A percentile compares a stretch with the other conserved stretches of the same genome.
These are phyloP conservation scores for Friedmanniomyces endolithicus DNA, from an alignment of 495 filamentous ascomycete genomes.

Conservation along the genomic window DNA sequence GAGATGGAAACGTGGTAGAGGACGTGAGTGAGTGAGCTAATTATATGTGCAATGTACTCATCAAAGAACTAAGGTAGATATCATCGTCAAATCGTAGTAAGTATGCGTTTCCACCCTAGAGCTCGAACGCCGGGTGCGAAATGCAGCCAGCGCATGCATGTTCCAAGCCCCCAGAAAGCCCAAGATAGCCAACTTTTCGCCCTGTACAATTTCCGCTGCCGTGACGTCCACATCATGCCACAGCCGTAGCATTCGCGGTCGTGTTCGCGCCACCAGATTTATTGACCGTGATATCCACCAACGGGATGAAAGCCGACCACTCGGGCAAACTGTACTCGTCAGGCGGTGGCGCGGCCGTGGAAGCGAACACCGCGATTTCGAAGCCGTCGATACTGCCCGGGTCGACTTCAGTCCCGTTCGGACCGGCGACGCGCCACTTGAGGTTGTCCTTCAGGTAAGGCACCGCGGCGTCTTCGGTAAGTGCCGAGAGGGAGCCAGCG, in stretches of 20 bases:
- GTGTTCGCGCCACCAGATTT: slow-evolving; percentile 19
- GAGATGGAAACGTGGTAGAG: too few species aligned
- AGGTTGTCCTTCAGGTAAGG: slow-evolving; percentile 16
- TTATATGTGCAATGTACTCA: background rate
- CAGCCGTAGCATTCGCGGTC: background rate
- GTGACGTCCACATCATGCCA: too few species aligned
- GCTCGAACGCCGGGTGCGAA: background rate
- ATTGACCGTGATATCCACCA: slow-evolving; percentile 15
- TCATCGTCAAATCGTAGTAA: background rate
- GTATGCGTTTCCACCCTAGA: background rate
- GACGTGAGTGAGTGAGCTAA: background rate
- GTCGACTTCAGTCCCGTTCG: slow-evolving; percentile 16
- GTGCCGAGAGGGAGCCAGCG: slow-evolving; percentile 4
- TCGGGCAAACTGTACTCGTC: slow-evolving; percentile 11
- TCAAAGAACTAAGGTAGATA: background rate
- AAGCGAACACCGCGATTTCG: slow-evolving; percentile 16
- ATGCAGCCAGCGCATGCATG: background rate
- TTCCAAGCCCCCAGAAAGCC: background rate
- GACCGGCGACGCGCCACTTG: slow-evolving; percentile 18
- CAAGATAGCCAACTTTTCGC: background rate
- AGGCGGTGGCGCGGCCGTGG: slow-evolving; percentile 12
- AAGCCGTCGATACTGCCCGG: slow-evolving; percentile 14
- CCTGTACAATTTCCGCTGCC: background rate
- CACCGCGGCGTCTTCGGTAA: background rate
- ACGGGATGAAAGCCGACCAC: slow-evolving; percentile 13